Conservation (phyloP, 371 early-diverging fungal species). For the Mucor saturninus region DNA sequence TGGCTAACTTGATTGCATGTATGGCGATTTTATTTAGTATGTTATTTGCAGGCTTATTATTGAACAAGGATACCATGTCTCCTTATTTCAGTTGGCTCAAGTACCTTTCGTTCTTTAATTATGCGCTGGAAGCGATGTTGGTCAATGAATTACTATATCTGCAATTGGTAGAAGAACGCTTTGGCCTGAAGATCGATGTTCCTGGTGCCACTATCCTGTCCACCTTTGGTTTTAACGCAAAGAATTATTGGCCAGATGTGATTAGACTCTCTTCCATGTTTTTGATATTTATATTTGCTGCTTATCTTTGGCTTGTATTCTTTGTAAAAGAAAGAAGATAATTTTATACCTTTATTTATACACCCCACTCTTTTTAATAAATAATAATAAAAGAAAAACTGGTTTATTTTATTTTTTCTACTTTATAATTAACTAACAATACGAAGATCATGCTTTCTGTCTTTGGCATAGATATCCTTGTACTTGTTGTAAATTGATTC, state of each 20-base stretch:
- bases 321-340: constrained; percentile 86
- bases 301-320: constrained; percentile 80
- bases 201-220: constrained; percentile 87
- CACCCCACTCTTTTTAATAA: no score
- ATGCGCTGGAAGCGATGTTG: constrained; percentile 87
- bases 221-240: constrained; percentile 89
- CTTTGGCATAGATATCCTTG: constrained; percentile 70
- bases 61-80: constrained; percentile 88
- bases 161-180: constrained; percentile 79
- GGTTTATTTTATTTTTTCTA: no score
- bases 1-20: constrained; percentile 79
- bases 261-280: constrained; percentile 67
- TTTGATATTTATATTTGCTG: constrained; percentile 66
- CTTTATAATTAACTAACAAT: constrained; percentile 12
- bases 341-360: background rate
- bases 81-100: constrained; percentile 78
- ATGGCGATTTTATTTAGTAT: constrained; percentile 89
- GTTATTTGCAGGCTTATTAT: constrained; percentile 87
- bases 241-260: constrained; percentile 87
- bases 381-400: no score
- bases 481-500: constrained; percentile 64
- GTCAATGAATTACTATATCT: constrained; percentile 86
- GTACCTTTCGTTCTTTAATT: constrained; percentile 85
- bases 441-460: constrained; percentile 51
- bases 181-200: constrained; percentile 84